Evolutionary conservation across 2,329 filamentous ascomycete species (phyloP).

Genomic region (Xylaria arbuscula): DNA sequence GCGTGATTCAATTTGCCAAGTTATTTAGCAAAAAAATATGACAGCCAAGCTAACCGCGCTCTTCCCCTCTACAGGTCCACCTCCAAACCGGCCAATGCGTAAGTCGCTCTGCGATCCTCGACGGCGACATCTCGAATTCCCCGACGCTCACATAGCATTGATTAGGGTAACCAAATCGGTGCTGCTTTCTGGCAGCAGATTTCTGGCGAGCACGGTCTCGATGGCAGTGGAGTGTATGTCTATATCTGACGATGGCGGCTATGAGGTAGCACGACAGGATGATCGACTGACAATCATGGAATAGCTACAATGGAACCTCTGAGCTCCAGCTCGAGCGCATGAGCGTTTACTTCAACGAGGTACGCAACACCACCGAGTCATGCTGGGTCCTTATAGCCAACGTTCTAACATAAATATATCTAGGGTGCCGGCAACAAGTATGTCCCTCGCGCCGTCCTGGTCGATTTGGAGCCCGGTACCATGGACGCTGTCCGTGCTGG

Average conservation of each 20-base stretch:
- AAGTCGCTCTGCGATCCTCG: constrained; percentile 59
- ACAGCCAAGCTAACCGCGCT: constrained; percentile 27
- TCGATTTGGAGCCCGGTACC: constrained; percentile 99
- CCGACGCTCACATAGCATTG: constrained; percentile 49
- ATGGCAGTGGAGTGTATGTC: constrained; percentile 92
- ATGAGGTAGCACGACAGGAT: background rate
- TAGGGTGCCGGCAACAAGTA: constrained; percentile 98
- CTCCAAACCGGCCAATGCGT: constrained; percentile 99
- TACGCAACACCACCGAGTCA: constrained; percentile 47
- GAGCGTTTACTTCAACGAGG: constrained; percentile 98
- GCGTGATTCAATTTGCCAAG: background rate
- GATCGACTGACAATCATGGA: constrained; percentile 46
- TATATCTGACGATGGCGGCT: constrained; percentile 61
- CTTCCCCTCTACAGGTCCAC: constrained; percentile 77
- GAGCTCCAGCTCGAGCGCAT: constrained; percentile 99
- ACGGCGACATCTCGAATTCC: constrained; percentile 33
- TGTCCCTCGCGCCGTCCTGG: constrained; percentile 97
- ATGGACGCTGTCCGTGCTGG: constrained; percentile 99
- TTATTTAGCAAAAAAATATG: background rate
- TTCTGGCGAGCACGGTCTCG: constrained; percentile 93
- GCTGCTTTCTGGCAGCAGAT: constrained; percentile 98
- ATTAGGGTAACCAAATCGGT: constrained; percentile 99
- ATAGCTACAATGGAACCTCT: constrained; percentile 94
- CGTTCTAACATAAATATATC: constrained; percentile 24
- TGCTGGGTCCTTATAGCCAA: background rate